Evolutionary conservation across 2,329 filamentous ascomycete genomes (phyloP).

Genomic region (Aspergillus viridinutans): DNA sequence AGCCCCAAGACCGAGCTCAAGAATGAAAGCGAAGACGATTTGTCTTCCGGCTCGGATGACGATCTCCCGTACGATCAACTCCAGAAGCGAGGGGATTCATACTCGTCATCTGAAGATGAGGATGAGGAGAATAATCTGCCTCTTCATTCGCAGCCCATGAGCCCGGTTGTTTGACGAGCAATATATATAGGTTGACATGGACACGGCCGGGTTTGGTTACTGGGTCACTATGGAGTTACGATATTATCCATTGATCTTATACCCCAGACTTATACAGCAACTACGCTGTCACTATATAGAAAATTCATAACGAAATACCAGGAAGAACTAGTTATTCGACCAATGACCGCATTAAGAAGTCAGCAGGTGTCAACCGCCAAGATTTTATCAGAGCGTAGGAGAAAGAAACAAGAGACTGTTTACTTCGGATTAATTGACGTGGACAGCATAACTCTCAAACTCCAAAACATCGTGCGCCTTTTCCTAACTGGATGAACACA

Average conservation of each 20-base stretch:
- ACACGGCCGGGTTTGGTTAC: background rate
- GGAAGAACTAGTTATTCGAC: background rate
- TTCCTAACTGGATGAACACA: constrained; percentile 20
- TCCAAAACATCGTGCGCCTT: constrained; percentile 24
- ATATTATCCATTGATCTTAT: background rate
- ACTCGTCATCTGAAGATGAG: background rate
- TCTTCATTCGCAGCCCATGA: background rate
- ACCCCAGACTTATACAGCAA: background rate
- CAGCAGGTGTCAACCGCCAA: background rate
- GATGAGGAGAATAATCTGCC: background rate
- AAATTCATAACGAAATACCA: background rate
- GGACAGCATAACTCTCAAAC: constrained; percentile 8
- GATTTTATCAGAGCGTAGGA: background rate
- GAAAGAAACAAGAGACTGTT: background rate
- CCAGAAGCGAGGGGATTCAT: background rate
- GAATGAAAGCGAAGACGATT: background rate
- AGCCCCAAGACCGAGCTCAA: background rate
- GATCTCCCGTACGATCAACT: background rate
- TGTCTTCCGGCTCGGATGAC: background rate
- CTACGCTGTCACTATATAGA: background rate
- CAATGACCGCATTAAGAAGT: background rate
- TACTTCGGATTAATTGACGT: background rate
- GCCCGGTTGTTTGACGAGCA: background rate
- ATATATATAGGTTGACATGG: background rate
- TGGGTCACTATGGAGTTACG: background rate